Conservation (phyloP, 1,139 yeast species). For the Taphrina communis region DNA sequence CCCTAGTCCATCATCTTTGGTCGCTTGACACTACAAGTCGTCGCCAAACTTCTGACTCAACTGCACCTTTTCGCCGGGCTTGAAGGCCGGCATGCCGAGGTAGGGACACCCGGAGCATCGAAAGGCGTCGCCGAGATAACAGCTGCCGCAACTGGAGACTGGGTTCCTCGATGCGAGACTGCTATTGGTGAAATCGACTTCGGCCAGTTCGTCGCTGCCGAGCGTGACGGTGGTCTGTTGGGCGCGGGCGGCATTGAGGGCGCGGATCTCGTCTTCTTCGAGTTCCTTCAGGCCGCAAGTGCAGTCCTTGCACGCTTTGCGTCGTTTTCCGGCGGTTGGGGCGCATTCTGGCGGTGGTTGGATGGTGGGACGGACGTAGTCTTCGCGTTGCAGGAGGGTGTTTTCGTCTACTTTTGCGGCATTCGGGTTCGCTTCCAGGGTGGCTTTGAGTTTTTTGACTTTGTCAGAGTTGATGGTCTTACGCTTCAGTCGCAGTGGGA, state of each 20-base stretch:
- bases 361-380: constrained; percentile 52
- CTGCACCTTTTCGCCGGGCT: constrained; percentile 73
- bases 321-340: constrained; percentile 60
- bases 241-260: constrained; percentile 45
- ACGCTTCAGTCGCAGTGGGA: constrained; percentile 35
- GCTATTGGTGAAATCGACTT: constrained; percentile 87
- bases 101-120: constrained; percentile 98
- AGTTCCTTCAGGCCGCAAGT: constrained; percentile 92
- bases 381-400: constrained; percentile 53
- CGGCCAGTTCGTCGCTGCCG: constrained; percentile 67
- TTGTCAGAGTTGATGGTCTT: constrained; percentile 22
- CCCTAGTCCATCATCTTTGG: no score
- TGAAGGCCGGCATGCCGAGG: constrained; percentile 94
- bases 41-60: constrained; percentile 41
- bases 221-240: constrained; percentile 57
- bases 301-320: constrained; percentile 88
- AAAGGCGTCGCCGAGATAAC: constrained; percentile 97
- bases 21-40: constrained; percentile 20
- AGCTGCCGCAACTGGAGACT: constrained; percentile 92
- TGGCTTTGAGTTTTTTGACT: constrained; percentile 50
- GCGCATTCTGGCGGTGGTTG: constrained; percentile 54
- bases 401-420: constrained; percentile 58
- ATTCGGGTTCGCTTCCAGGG: constrained; percentile 12
- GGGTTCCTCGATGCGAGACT: constrained; percentile 76
- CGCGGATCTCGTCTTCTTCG: constrained; percentile 54